Evolutionary conservation across 2,329 filamentous ascomycete species (phyloP).

Genomic region (Rasamsonia emersonii): DNA sequence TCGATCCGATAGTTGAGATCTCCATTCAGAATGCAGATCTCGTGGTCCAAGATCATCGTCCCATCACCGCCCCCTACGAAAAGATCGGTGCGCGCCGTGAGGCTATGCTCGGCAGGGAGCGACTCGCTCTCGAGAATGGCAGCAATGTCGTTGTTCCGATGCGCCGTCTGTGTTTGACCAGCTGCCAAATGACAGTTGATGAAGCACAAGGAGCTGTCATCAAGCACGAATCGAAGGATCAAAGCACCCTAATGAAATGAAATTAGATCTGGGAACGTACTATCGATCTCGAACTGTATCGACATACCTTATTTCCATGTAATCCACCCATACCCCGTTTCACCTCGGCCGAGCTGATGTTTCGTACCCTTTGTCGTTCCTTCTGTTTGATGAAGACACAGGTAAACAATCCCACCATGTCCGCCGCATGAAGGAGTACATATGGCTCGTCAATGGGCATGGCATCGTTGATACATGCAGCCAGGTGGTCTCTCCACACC

Average conservation of each 20-base stretch:
- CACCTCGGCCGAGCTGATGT: slow-evolving; percentile 71
- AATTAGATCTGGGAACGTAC: not conserved
- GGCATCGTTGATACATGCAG: slow-evolving; percentile 71
- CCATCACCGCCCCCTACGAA: slow-evolving; percentile 92
- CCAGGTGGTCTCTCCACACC: slow-evolving; percentile 87
- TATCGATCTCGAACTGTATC: not conserved
- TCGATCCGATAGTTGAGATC: slow-evolving; percentile 98
- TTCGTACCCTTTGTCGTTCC: slow-evolving; percentile 65
- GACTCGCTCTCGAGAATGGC: slow-evolving; percentile 74
- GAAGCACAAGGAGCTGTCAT: slow-evolving; percentile 91
- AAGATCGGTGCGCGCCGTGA: slow-evolving; percentile 60
- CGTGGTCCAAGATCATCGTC: slow-evolving; percentile 88
- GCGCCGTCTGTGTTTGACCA: slow-evolving; percentile 79
- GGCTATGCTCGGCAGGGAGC: slow-evolving; percentile 64
- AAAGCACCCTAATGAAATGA: slow-evolving; percentile 58
- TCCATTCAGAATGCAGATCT: slow-evolving; percentile 93
- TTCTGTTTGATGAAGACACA: slow-evolving; percentile 87
- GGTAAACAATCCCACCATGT: slow-evolving; percentile 88
- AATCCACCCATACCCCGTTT: slow-evolving; percentile 94
- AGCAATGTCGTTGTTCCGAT: slow-evolving; percentile 86
- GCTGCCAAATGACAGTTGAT: slow-evolving; percentile 96
- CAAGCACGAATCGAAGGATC: slow-evolving; percentile 81
- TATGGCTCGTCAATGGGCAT: slow-evolving; percentile 72
- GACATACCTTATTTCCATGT: slow-evolving; percentile 75
- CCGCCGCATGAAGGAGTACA: slow-evolving; percentile 76